Evolutionary conservation across 192 early-diverging fungal genomes (phyloP).

Genomic region (Cladochytrium replicatum): DNA sequence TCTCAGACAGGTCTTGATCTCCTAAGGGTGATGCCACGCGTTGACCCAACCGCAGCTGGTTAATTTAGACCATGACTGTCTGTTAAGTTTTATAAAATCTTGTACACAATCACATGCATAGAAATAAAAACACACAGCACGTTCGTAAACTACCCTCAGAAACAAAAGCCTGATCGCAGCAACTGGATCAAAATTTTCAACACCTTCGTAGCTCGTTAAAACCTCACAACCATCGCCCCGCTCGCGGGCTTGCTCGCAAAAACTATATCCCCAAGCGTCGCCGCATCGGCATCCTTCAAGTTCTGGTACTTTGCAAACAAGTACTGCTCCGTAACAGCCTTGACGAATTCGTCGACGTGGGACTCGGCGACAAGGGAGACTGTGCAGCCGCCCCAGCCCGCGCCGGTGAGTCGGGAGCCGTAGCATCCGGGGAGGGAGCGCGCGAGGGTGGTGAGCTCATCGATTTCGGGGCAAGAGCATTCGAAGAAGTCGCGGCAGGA

Average conservation of each 20-base stretch:
- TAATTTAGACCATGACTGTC: no score
- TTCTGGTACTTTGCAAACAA: constrained; percentile 15
- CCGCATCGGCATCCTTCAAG: not conserved
- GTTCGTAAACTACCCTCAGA: no score
- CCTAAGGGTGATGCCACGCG: no score
- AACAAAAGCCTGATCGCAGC: no score
- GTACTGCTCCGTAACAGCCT: constrained; percentile 52
- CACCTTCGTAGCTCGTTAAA: no score
- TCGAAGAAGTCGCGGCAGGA: constrained; percentile 74
- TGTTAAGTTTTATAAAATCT: no score
- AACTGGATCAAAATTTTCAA: no score
- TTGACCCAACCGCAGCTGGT: no score
- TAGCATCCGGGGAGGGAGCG: not conserved
- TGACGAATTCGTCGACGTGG: constrained; percentile 50
- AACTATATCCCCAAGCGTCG: constrained; percentile 21
- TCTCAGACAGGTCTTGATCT: no score
- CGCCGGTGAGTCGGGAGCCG: constrained; percentile 83
- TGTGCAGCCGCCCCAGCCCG: constrained; percentile 88
- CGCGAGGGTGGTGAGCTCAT: constrained; percentile 50
- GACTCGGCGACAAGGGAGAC: constrained; percentile 65
- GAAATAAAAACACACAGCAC: no score
- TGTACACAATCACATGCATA: no score
- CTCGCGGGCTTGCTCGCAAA: constrained; percentile 24
- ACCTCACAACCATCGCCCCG: constrained; percentile 22
- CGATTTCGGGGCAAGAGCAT: constrained; percentile 76